Conservation (phyloP, 805 yeast species). For the Metschnikowia vanudenii region DNA sequence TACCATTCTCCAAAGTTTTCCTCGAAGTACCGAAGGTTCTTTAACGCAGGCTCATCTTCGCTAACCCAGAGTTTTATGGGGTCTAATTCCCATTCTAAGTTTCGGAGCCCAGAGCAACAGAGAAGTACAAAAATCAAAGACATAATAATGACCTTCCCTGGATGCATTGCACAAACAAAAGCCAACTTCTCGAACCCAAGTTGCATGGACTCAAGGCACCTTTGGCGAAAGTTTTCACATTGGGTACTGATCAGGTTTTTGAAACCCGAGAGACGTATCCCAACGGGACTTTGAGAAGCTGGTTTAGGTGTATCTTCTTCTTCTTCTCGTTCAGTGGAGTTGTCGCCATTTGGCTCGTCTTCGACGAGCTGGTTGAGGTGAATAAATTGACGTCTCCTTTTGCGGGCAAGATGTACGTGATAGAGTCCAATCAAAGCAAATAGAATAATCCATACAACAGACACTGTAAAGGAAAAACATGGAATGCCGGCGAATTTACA, state of each 20-base stretch:
- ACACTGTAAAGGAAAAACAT: conserved; percentile 67
- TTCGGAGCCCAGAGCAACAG: conserved; percentile 51
- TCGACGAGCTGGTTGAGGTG: conserved; percentile 5
- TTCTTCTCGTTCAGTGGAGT: not conserved
- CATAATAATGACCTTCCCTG: conserved; percentile 35
- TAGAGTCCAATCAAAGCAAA: conserved; percentile 43
- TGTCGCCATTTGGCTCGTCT: not conserved
- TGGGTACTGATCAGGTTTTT: not conserved
- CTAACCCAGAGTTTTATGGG: conserved; percentile 93
- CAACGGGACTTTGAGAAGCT: not conserved
- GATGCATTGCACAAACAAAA: conserved; percentile 57
- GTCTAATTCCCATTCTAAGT: conserved; percentile 63
- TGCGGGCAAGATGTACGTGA: conserved; percentile 30
- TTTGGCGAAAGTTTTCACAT: conserved; percentile 3
- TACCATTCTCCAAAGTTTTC: conserved; percentile 87
- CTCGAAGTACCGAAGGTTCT: conserved; percentile 70
- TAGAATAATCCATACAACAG: conserved; percentile 46
- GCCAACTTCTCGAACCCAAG: conserved; percentile 51
- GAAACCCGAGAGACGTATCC: not conserved
- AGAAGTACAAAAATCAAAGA: conserved; percentile 37
- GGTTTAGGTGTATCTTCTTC: not conserved
- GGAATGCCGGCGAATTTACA: conserved; percentile 66
- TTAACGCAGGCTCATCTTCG: conserved; percentile 64
- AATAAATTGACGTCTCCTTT: conserved; percentile 12
- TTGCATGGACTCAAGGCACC: conserved; percentile 17